Evolutionary conservation across 768 basidiomycete species (phyloP), one percentile per base, ranked within the genome.

Genomic region (Scleroderma citrinum): DNA sequence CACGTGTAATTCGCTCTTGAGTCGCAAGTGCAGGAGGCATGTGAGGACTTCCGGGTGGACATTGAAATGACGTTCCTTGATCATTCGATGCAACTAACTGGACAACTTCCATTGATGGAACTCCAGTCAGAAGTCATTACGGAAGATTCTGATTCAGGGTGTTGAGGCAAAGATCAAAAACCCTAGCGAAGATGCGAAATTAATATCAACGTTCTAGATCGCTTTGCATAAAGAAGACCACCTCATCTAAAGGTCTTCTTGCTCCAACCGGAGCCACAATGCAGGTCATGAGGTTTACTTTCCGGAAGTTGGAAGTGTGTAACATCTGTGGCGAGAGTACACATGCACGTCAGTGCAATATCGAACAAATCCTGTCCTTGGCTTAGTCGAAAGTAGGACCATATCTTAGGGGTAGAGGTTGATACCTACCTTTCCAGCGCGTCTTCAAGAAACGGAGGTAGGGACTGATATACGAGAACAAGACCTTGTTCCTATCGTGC

Each of bases 241-340:
- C 95, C 67, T 82, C 75, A 68, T 93, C 87, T 93, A 94, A 98
- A 17, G n/a, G 85, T 83, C 62, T 79, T 86, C 63, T 80, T 82
- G 63, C 92, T 93, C 41, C 98, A 67, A 12, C 81, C n/a, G n/a
- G 80, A 44, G 85, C 82, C 20, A 97, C 82, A 50, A 98, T 73
- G 44, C 85, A 85, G 52, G 82, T 83, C 81, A 96, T 91, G 57
- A 99, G 77, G 71, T 98, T 96, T 56, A 81, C 76, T 39, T 89
- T n/a, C n/a, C n/a, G n/a, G 82, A 67, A 97, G 98, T 71, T 98
- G 98, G 81, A 99, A 99, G 69, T 98, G 93, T 13, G 91, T 87
- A 53, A 83, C 81, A 61, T 91, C 84, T 17, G 77, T 76, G 21
- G 92, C 71, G 38, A 98, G 75, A 5, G 85, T 85, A 69, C 93